A percentile compares a stretch with the other conserved stretches of the same genome.
Evolutionary conservation across 257 asterid species (phyloP).

Genomic region (Buddleja alternifolia): DNA sequence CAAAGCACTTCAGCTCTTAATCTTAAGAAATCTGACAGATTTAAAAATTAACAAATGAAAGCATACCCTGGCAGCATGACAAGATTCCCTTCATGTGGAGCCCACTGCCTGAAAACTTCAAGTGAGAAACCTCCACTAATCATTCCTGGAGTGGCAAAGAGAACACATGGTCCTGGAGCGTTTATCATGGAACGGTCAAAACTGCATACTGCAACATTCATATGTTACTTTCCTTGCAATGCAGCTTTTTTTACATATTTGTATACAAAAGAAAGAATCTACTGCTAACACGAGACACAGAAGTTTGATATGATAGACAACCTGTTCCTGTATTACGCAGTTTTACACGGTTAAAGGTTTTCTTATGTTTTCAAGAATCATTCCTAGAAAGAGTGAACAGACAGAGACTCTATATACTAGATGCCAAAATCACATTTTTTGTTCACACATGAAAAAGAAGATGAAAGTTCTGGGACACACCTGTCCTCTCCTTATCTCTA

Average conservation of each 20-base stretch:
- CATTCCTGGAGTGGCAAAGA: slow-evolving; percentile 98
- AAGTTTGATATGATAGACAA: slow-evolving; percentile 1
- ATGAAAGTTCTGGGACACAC: background rate
- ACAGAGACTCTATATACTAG: background rate
- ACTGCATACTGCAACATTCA: slow-evolving; percentile 59
- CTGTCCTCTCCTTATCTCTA: background rate
- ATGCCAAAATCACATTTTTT: background rate
- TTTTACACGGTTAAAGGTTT: background rate
- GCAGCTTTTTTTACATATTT: background rate
- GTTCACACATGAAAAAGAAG: background rate
- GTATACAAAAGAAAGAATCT: background rate
- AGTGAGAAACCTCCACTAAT: slow-evolving; percentile 92
- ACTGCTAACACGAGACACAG: background rate
- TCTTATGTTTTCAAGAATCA: background rate
- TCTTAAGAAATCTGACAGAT: background rate
- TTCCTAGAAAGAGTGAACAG: background rate
- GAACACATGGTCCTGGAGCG: slow-evolving; percentile 95
- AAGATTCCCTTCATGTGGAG: slow-evolving; percentile 82
- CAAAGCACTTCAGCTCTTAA: background rate
- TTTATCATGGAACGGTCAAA: slow-evolving; percentile 82
- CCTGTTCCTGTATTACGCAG: background rate
- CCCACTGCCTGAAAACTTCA: slow-evolving; percentile 94
- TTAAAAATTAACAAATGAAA: background rate
- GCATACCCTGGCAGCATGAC: slow-evolving; percentile 84
- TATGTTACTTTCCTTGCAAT: slow-evolving; percentile 22